phyloP scores from a whole-genome alignment of 108 stramenopile genomes.

The Cylindrotheca fusiformis region DNA sequence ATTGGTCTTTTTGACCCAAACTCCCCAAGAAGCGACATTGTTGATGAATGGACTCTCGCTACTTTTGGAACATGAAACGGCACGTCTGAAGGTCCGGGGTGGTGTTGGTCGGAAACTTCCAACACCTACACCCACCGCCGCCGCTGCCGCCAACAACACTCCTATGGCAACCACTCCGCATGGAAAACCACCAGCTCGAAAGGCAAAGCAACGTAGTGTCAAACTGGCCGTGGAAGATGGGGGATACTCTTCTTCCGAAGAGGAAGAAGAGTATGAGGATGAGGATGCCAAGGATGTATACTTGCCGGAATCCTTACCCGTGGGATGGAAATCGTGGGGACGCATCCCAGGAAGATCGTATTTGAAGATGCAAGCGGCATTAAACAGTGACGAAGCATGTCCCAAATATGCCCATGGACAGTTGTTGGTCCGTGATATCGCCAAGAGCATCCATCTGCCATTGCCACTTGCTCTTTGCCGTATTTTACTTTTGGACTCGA shows the following conservation, averaged over 20 bases:
- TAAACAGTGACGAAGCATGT: conserved; percentile 40
- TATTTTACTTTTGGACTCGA: conserved; percentile 68
- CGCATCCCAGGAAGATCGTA: conserved; percentile 48
- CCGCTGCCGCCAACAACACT: neutral
- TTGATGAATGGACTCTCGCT: conserved; percentile 73
- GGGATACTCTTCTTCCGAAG: conserved; percentile 36
- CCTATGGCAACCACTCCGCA: conserved; percentile 13
- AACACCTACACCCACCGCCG: conserved; percentile 15
- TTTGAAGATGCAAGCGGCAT: conserved; percentile 46
- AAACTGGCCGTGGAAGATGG: conserved; percentile 11
- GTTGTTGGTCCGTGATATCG: conserved; percentile 57
- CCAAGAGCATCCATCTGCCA: conserved; percentile 53
- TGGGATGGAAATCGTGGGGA: conserved; percentile 46
- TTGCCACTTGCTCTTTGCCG: conserved; percentile 71
- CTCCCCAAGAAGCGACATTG: conserved; percentile 66
- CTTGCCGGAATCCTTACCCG: conserved; percentile 16
- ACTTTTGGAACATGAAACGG: conserved; percentile 73
- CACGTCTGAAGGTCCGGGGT: conserved; percentile 68
- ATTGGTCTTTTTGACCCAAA: conserved; percentile 67
- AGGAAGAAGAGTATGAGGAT: conserved; percentile 25
- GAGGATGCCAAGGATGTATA: conserved; percentile 8
- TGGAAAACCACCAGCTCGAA: conserved; percentile 10
- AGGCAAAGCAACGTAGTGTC: conserved; percentile 9
- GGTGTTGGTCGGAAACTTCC: conserved; percentile 27
- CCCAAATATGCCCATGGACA: conserved; percentile 72